These are phyloP conservation scores for Candida rishiriensis DNA, from an alignment of 805 yeast species.

Conservation along the genomic window DNA sequence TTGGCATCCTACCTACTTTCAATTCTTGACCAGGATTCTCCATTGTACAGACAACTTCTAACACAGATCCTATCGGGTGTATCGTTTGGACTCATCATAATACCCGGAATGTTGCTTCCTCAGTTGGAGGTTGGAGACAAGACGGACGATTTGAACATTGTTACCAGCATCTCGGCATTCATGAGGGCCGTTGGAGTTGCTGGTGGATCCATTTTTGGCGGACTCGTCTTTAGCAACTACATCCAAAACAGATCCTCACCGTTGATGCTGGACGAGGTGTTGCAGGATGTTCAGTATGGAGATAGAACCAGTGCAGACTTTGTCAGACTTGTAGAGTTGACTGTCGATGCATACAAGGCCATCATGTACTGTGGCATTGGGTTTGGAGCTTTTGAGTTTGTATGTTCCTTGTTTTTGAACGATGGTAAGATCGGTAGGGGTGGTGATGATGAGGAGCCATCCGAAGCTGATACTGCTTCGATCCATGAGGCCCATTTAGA, in stretches of 20 bases:
- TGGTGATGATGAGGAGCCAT: not conserved
- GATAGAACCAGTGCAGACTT: not conserved
- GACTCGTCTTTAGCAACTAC: slow-evolving; percentile 31
- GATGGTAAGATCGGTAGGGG: not conserved
- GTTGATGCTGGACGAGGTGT: slow-evolving; percentile 1
- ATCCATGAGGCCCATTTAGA: too few relatives aligned
- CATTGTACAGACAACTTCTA: slow-evolving; percentile 37
- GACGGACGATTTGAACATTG: slow-evolving; percentile 43
- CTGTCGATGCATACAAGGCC: slow-evolving; percentile 13
- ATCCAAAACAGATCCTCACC: slow-evolving; percentile 4
- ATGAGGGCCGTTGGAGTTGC: slow-evolving; percentile 45
- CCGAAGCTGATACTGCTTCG: not conserved
- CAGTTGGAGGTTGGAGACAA: slow-evolving; percentile 42
- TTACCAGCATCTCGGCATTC: slow-evolving; percentile 44
- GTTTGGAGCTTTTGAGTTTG: slow-evolving; percentile 13
- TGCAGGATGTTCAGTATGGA: slow-evolving; percentile 2
- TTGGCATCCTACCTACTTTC: slow-evolving; percentile 43
- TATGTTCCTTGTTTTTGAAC: slow-evolving; percentile 9
- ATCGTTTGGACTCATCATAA: slow-evolving; percentile 44
- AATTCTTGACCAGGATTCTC: slow-evolving; percentile 37
- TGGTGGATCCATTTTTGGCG: slow-evolving; percentile 40
- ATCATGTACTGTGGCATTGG: slow-evolving; percentile 18
- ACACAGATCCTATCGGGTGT: slow-evolving; percentile 43
- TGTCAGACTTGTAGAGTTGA: slow-evolving; percentile 1
- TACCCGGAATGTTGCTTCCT: slow-evolving; percentile 39